Percentiles rank a stretch among this genome's conserved stretches.
Conservation (phyloP, 495 filamentous ascomycete genomes). For the Corynascus novoguineensis region DNA sequence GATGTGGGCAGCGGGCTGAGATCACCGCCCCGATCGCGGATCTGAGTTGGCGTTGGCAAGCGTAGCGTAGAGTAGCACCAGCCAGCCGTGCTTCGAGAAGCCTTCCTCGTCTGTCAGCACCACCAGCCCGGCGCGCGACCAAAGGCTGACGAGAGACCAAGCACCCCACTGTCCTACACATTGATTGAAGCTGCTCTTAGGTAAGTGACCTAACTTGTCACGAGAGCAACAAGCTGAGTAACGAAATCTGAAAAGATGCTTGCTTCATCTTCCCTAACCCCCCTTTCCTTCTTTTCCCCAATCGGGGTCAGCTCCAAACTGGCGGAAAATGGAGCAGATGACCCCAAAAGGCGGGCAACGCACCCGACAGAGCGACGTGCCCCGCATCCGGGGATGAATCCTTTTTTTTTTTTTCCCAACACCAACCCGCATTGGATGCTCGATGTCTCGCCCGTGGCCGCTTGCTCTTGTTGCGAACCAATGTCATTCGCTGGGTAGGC, state of each 20-base stretch:
- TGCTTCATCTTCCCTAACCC: too few species aligned
- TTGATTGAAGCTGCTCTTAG: too few species aligned
- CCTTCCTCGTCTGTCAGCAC: neutral
- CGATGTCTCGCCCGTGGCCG: neutral
- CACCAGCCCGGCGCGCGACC: neutral
- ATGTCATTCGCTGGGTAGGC: neutral
- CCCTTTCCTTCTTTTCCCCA: too few species aligned
- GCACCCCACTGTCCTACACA: too few species aligned
- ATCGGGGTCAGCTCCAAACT: neutral
- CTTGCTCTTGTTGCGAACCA: too few species aligned
- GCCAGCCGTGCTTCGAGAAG: neutral
- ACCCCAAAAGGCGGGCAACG: slow-evolving; percentile 3
- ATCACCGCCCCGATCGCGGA: neutral
- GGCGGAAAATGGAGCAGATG: neutral
- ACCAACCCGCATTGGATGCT: neutral
- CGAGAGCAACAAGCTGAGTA: too few species aligned
- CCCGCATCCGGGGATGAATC: neutral
- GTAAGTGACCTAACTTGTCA: too few species aligned
- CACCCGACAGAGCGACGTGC: neutral
- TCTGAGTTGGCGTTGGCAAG: neutral
- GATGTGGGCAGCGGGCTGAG: slow-evolving; percentile 10
- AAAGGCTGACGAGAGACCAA: slow-evolving; percentile 1
- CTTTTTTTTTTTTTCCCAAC: neutral
- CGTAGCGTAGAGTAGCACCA: too few species aligned
- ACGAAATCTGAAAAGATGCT: too few species aligned